These are phyloP conservation scores for Globisporangium heterothallicum DNA, from an alignment of 352 stramenopile genomes.

Conservation along the genomic window DNA sequence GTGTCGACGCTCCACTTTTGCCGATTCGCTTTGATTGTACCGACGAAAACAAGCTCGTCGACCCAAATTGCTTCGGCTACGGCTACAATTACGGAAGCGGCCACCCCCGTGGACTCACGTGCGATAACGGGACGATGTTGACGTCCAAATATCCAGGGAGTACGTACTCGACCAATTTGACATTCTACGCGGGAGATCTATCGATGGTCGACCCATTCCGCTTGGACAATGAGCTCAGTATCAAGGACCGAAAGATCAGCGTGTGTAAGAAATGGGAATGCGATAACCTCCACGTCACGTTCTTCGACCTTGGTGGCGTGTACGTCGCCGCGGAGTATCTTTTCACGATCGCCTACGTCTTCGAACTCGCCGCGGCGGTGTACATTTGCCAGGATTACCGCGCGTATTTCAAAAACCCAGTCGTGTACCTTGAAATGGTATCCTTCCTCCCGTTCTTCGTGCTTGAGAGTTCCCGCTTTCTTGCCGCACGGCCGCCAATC, in stretches of 20 bases:
- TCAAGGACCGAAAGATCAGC: conserved; percentile 27
- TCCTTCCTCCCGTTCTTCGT: conserved; percentile 72
- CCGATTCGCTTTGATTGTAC: conserved; percentile 47
- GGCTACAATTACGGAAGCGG: conserved; percentile 46
- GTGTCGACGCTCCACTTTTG: conserved; percentile 25
- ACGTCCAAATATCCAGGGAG: conserved; percentile 1
- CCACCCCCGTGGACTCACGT: conserved; percentile 36
- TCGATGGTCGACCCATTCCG: conserved; percentile 51
- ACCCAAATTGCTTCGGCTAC: conserved; percentile 51
- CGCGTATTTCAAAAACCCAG: conserved; percentile 59
- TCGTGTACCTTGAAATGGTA: conserved; percentile 55
- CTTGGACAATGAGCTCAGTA: conserved; percentile 30
- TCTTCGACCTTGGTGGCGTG: conserved; percentile 53
- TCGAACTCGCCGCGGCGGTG: conserved; percentile 41
- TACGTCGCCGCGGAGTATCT: conserved; percentile 60
- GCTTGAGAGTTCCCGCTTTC: conserved; percentile 37
- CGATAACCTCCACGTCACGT: conserved; percentile 66
- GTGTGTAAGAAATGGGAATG: conserved; percentile 78
- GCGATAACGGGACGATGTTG: conserved; percentile 24
- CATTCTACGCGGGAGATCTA: conserved; percentile 21
- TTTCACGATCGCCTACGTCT: conserved; percentile 60
- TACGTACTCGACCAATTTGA: background rate
- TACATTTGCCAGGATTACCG: conserved; percentile 34
- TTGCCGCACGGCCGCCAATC: conserved; percentile 23
- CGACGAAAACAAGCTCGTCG: conserved; percentile 23